Conservation (phyloP, 768 basidiomycete species). For the Suillus brevipes region DNA sequence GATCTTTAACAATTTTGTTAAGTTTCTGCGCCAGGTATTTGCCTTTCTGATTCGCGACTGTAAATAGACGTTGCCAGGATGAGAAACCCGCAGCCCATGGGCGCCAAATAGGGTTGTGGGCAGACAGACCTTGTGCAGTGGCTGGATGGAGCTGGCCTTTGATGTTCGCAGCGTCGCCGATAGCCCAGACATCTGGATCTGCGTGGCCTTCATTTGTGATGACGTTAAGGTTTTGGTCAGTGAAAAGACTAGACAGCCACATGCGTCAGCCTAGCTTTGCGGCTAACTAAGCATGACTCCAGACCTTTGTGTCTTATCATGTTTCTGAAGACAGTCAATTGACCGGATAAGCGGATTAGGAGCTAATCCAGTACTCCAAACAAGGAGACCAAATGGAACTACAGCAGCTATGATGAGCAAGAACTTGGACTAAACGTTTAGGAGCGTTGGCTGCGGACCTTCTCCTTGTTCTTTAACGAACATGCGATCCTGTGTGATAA, state of each 20-base stretch:
- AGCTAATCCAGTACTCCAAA: conserved; percentile 86
- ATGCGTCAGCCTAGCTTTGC: conserved; percentile 25
- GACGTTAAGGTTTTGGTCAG: conserved; percentile 63
- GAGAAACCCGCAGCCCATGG: conserved; percentile 22
- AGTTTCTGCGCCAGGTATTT: conserved; percentile 65
- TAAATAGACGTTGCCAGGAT: conserved; percentile 11
- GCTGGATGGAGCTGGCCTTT: conserved; percentile 66
- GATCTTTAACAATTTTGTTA: conserved; percentile 60
- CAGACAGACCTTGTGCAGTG: conserved; percentile 70
- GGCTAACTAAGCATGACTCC: conserved; percentile 11
- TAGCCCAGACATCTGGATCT: conserved; percentile 73
- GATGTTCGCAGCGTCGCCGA: conserved; percentile 75
- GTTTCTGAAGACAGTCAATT: conserved; percentile 59
- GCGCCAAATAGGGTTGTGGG: conserved; percentile 17
- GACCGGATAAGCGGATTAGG: conserved; percentile 76
- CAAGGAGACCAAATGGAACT: conserved; percentile 82
- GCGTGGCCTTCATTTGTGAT: conserved; percentile 51
- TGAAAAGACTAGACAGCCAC: conserved; percentile 36
- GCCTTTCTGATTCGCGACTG: conserved; percentile 79
- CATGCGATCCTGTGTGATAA: conserved; percentile 53
- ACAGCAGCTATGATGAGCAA: conserved; percentile 11
- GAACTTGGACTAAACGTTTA: conserved; percentile 6
- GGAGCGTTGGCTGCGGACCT: conserved; percentile 39
- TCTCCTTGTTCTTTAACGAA: conserved; percentile 71
- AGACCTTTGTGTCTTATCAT: conserved; percentile 57